These are phyloP conservation scores for Melastoma malabathricum DNA, from an alignment of 345 rosid genomes.

Conservation along the genomic window DNA sequence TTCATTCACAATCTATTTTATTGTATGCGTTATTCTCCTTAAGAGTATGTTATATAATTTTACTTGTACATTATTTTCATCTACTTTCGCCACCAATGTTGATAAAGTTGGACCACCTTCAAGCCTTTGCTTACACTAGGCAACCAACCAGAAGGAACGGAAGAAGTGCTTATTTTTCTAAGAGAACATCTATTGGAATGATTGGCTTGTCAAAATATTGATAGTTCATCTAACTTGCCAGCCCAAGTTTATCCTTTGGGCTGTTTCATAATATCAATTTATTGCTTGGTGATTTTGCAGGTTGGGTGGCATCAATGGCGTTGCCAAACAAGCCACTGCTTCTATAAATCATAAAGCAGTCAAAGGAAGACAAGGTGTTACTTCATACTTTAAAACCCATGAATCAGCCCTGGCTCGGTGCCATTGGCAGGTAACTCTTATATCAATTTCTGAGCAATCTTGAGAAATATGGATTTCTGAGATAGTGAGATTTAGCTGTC, in stretches of 20 bases:
- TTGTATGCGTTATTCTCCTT: background rate
- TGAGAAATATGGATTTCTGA: slow-evolving; percentile 3
- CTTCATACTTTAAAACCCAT: slow-evolving; percentile 68
- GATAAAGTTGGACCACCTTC: too few species aligned
- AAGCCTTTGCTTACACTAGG: too few species aligned
- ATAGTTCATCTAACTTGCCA: too few species aligned
- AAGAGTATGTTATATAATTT: background rate
- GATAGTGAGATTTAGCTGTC: slow-evolving; percentile 10
- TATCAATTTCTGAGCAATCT: background rate
- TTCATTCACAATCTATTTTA: too few species aligned
- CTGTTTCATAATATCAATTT: background rate
- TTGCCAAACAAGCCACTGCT: slow-evolving; percentile 15
- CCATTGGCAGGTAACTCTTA: slow-evolving; percentile 68
- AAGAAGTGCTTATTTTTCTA: too few species aligned
- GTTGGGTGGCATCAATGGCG: slow-evolving; percentile 33
- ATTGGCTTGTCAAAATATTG: too few species aligned
- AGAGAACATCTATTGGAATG: too few species aligned
- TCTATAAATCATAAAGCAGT: slow-evolving; percentile 23
- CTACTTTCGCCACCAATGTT: too few species aligned
- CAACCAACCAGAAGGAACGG: too few species aligned
- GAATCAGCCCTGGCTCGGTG: slow-evolving; percentile 64
- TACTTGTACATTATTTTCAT: background rate
- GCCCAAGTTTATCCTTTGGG: background rate
- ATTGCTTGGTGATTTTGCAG: slow-evolving; percentile 25
- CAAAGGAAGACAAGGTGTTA: slow-evolving; percentile 44